These are phyloP conservation scores for Trichoderma arundinaceum DNA, from an alignment of 2,329 filamentous ascomycete species.

Conservation along the genomic window DNA sequence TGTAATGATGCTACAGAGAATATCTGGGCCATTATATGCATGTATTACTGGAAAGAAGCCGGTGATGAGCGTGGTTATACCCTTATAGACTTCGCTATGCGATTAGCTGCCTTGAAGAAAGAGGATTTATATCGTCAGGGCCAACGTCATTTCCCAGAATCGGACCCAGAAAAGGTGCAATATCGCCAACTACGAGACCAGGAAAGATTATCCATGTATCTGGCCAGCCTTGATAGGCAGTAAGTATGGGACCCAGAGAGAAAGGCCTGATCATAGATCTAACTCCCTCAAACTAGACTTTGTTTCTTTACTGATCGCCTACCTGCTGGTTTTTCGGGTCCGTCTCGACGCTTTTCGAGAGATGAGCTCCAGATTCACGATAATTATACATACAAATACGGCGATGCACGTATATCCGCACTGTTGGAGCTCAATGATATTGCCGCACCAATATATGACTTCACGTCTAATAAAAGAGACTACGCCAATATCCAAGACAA, in stretches of 20 bases:
- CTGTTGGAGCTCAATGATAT: neutral
- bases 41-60: neutral
- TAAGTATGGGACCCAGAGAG: neutral
- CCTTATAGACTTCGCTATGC: neutral
- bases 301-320: neutral
- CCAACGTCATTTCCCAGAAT: neutral
- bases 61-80: neutral
- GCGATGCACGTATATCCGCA: neutral
- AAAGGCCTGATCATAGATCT: neutral
- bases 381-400: neutral
- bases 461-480: neutral
- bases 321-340: neutral
- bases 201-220: neutral
- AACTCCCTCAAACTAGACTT: neutral
- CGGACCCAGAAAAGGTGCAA: neutral
- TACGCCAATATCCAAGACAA: neutral
- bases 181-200: neutral
- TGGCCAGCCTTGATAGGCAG: neutral
- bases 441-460: neutral
- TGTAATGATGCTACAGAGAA: neutral
- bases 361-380: neutral
- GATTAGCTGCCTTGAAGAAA: neutral
- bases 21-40: neutral
- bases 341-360: neutral
- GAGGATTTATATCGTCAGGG: neutral